These are phyloP conservation scores for Ceriops decandra DNA, from an alignment of 345 rosid species.

Conservation along the genomic window DNA sequence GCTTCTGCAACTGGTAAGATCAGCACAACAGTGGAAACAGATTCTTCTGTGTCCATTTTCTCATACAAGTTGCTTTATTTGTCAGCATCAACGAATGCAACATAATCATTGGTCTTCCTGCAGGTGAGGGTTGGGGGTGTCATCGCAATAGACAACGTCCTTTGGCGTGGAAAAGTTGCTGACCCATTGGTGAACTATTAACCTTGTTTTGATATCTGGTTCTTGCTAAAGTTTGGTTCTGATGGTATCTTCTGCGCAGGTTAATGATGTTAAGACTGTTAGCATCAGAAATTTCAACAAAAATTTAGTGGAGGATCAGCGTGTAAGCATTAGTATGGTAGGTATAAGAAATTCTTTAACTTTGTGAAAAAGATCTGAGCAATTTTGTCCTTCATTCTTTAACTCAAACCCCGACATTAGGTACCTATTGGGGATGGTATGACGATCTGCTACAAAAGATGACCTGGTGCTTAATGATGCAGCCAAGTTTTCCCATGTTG, in stretches of 20 bases:
- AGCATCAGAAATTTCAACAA: constrained; percentile 77
- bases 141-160: constrained; percentile 86
- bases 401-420: constrained; percentile 29
- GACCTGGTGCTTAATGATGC: constrained; percentile 12
- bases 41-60: neutral
- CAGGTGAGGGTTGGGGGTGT: constrained; percentile 85
- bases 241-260: constrained; percentile 35
- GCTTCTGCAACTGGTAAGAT: constrained; percentile 72
- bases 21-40: constrained; percentile 4
- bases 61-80: neutral
- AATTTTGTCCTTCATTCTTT: neutral
- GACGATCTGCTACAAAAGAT: constrained; percentile 76
- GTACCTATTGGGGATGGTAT: constrained; percentile 92
- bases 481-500: neutral
- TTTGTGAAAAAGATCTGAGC: neutral
- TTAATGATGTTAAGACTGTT: constrained; percentile 67
- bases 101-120: constrained; percentile 7
- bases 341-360: constrained; percentile 14
- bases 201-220: neutral
- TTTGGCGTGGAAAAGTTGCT: constrained; percentile 91
- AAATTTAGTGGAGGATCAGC: constrained; percentile 57
- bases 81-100: neutral
- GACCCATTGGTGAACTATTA: constrained; percentile 60
- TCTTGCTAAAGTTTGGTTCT: neutral
- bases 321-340: constrained; percentile 85